Base-by-base conservation (phyloP, 108 stramenopile species). In the Nitzschia palea region DNA sequence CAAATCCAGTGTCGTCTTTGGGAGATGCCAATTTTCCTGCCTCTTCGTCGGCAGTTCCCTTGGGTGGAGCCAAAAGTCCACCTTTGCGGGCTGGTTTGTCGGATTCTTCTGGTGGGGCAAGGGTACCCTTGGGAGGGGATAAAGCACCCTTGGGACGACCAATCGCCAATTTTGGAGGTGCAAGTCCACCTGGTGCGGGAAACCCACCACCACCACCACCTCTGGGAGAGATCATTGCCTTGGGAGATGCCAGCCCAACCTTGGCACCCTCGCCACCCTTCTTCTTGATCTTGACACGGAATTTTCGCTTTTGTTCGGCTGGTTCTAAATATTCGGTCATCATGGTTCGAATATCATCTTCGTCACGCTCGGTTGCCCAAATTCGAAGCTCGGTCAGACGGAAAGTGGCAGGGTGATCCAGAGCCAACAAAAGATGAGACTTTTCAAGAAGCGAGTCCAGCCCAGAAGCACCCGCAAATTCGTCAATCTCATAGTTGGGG, bases 331-430 rank as follows among this genome's bases (percentile, higher is more conserved):
- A 82, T 66, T 95, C 90, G 59, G 76, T 83, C 90, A 95, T 91
- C 76, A 90, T 83, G 58, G 85, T 67, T 55, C 78, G 81, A 27
- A 90, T 83, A 63, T 95, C 94, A 37, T 88, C 89, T 27, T 78
- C 80, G 26, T 72, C 67, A 64, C 94, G 65, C 51, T 74, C 73
- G 43, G 88, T 83, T 23, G 88, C 86, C 94, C 94, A 95, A 26
- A 86, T 74, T 10, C 94, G 80, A n/a, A 95, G 59, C 28, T 95
- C 94, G 22, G 94, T 90, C 43, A 95, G 51, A 23, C 94, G 64
- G 50, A 89, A 90, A 1, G 79, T 85, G 17, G 58, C 54, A 5
- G 82, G 63, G 53, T 88, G 83, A 40, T 81, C 69, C n/a, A 90
- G 77, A 47, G 87, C 90, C 73, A 89, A 90, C 1, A 86, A 55